phyloP scores from a whole-genome alignment of 441 rosid genomes.

The Lepidium campestre region DNA sequence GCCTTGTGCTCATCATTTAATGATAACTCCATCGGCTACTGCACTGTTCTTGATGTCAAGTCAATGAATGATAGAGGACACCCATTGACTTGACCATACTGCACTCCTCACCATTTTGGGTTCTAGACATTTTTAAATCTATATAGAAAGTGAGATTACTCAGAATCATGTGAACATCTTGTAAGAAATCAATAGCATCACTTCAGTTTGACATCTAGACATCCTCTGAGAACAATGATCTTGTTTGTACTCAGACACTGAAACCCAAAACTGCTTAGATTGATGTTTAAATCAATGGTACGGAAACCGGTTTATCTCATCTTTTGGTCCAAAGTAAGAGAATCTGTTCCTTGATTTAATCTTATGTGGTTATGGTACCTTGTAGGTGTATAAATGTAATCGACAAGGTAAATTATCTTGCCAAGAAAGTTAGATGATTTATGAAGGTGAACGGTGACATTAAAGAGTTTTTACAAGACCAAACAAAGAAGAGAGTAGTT shows the following conservation, averaged over 20 bases:
- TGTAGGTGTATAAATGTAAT: background rate
- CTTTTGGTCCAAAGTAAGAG: background rate
- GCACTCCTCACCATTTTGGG: too few species aligned
- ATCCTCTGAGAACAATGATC: background rate
- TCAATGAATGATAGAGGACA: background rate
- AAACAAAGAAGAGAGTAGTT: conserved; percentile 8
- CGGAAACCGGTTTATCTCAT: background rate
- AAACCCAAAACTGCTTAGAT: background rate
- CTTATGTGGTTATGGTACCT: conserved; percentile 1
- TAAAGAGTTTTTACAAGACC: conserved; percentile 31
- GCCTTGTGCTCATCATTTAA: background rate
- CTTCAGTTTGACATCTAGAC: background rate
- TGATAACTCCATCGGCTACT: conserved; percentile 10
- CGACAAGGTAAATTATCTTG: conserved; percentile 22
- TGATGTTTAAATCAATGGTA: background rate
- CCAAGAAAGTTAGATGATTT: conserved; percentile 54
- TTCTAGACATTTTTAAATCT: background rate
- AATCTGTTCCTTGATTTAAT: background rate
- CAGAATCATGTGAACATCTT: background rate
- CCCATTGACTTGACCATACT: too few species aligned
- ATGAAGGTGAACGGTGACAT: conserved; percentile 40
- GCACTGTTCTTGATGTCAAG: conserved; percentile 7
- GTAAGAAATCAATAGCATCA: conserved; percentile 1
- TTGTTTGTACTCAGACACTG: background rate
- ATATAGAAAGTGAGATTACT: background rate